Evolutionary conservation across 2,329 filamentous ascomycete species (phyloP).

Genomic region (Pseudogymnoascus sp.): DNA sequence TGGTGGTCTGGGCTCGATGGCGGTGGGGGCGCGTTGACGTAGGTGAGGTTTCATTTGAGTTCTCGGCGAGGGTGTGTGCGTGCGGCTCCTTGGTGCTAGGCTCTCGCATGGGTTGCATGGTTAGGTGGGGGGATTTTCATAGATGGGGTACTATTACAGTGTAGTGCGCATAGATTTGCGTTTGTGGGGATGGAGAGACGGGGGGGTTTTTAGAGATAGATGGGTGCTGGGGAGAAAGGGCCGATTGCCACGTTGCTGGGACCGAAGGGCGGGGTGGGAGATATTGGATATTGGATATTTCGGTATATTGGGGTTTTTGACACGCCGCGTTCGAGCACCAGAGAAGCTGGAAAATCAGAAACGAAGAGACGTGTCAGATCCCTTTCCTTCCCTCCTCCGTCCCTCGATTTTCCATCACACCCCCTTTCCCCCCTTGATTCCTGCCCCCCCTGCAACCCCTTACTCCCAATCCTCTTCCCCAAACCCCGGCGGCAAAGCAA

Average conservation of each 20-base stretch:
- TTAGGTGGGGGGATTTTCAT: neutral
- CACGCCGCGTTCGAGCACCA: neutral
- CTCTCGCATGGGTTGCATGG: neutral
- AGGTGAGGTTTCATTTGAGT: neutral
- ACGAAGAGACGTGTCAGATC: neutral
- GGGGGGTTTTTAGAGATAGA: too few relatives aligned
- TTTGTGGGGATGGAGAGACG: neutral
- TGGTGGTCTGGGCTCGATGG: neutral
- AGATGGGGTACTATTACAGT: neutral
- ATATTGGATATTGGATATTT: neutral
- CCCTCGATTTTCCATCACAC: neutral
- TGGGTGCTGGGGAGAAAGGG: too few relatives aligned
- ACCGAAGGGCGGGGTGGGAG: neutral
- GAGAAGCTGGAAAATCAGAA: neutral
- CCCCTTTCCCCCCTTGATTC: neutral
- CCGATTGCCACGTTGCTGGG: neutral
- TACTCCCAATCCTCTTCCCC: neutral
- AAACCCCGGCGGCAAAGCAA: neutral
- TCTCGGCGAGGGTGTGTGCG: neutral
- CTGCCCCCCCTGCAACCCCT: neutral
- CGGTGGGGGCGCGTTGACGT: neutral
- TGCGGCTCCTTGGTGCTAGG: neutral
- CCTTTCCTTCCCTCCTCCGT: neutral
- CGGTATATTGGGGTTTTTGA: neutral
- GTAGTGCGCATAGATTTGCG: neutral